Conservation (phyloP, 768 basidiomycete genomes). For the Pisolithus marmoratus region DNA sequence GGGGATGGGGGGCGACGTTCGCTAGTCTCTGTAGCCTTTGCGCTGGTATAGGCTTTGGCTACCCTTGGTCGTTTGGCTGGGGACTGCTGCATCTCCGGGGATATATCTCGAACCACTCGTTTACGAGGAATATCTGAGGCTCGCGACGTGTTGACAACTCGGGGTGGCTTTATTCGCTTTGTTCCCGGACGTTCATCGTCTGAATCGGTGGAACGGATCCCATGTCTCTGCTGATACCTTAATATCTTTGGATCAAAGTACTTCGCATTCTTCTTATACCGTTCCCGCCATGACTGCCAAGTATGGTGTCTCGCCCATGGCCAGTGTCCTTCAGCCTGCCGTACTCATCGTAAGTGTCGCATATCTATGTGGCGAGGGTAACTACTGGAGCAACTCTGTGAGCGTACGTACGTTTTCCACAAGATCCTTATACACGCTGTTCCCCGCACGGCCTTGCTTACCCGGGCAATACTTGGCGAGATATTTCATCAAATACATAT, state of each 20-base stretch:
- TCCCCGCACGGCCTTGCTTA: constrained; percentile 39
- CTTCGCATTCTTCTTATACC: constrained; percentile 42
- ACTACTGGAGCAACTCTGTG: not conserved
- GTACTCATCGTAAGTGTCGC: not conserved
- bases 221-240: constrained; percentile 32
- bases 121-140: not conserved
- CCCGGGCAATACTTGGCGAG: constrained; percentile 45
- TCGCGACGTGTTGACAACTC: not conserved
- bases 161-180: not conserved
- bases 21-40: not conserved
- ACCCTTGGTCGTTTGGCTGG: not conserved
- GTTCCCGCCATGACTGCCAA: constrained; percentile 60
- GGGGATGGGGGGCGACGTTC: not conserved
- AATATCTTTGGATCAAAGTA: constrained; percentile 40
- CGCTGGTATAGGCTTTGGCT: not conserved
- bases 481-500: constrained; percentile 38
- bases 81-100: not conserved
- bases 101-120: not conserved
- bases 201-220: not conserved
- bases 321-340: constrained; percentile 40
- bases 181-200: not conserved
- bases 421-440: constrained; percentile 37
- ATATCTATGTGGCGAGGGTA: not conserved
- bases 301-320: constrained; percentile 48
- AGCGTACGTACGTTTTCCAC: constrained; percentile 40